These are phyloP conservation scores for Podospora tetraspora DNA, from an alignment of 495 filamentous ascomycete species.

Conservation along the genomic window DNA sequence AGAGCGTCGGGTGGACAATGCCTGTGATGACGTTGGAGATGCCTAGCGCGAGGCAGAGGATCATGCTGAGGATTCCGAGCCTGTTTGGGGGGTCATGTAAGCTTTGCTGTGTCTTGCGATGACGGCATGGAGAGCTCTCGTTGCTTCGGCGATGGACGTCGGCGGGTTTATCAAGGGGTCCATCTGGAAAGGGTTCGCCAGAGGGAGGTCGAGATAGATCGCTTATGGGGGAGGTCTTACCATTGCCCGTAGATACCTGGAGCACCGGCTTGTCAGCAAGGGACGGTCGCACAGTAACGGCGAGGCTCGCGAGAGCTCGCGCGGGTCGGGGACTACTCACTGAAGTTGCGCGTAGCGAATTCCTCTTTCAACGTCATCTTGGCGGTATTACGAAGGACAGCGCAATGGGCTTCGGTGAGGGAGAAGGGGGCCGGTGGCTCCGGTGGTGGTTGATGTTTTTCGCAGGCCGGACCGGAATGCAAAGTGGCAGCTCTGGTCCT, in stretches of 20 bases:
- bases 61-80: slow-evolving; percentile 89
- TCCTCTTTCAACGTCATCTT: slow-evolving; percentile 60
- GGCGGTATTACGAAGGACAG: slow-evolving; percentile 14
- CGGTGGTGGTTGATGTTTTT: slow-evolving; percentile 8
- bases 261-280: slow-evolving; percentile 29
- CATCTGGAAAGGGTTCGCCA: background rate
- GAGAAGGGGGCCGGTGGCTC: background rate
- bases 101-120: background rate
- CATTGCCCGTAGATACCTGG: slow-evolving; percentile 99
- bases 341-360: slow-evolving; percentile 95
- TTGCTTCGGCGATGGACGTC: background rate
- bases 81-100: slow-evolving; percentile 59
- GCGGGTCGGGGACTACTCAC: slow-evolving; percentile 51
- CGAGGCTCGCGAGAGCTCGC: background rate
- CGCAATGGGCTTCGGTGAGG: background rate
- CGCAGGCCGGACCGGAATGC: background rate
- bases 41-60: slow-evolving; percentile 91
- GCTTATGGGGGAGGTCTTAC: slow-evolving; percentile 42
- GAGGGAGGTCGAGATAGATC: background rate
- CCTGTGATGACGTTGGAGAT: slow-evolving; percentile 82
- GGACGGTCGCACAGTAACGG: slow-evolving; percentile 25
- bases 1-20: slow-evolving; percentile 47
- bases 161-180: background rate
- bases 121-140: background rate
- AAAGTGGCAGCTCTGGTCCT: background rate